A percentile compares a stretch with the other conserved stretches of the same genome.
These are phyloP conservation scores for Epichloe elymi DNA, from an alignment of 2,329 filamentous ascomycete genomes.

Conservation along the genomic window DNA sequence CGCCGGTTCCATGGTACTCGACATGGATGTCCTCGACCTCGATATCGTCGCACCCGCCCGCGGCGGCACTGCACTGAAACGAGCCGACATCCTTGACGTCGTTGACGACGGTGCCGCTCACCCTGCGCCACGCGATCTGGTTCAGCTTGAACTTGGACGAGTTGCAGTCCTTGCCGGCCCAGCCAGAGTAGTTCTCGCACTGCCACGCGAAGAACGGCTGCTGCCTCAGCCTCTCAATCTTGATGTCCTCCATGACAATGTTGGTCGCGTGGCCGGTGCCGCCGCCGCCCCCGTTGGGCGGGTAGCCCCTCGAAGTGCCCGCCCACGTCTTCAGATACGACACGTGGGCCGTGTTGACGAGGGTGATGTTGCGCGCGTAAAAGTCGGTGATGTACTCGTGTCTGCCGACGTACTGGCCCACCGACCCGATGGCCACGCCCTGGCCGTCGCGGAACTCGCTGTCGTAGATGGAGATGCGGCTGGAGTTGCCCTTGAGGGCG, in stretches of 20 bases:
- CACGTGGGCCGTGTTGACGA: slow-evolving; percentile 31
- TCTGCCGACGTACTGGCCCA: slow-evolving; percentile 37
- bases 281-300: slow-evolving; percentile 45
- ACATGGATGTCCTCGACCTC: slow-evolving; percentile 14
- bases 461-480: slow-evolving; percentile 37
- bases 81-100: slow-evolving; percentile 13
- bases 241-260: slow-evolving; percentile 20
- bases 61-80: slow-evolving; percentile 19
- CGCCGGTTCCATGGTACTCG: slow-evolving; percentile 6
- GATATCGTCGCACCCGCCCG: slow-evolving; percentile 19
- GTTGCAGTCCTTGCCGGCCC: slow-evolving; percentile 21
- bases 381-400: slow-evolving; percentile 38
- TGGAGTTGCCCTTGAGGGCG: slow-evolving; percentile 41
- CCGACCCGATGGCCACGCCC: slow-evolving; percentile 43
- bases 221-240: slow-evolving; percentile 13
- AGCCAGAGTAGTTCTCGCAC: slow-evolving; percentile 23
- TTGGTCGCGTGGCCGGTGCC: slow-evolving; percentile 30
- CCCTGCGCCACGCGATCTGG: slow-evolving; percentile 14
- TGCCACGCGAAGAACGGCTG: slow-evolving; percentile 22
- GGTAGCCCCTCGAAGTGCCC: slow-evolving; percentile 33
- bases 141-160: slow-evolving; percentile 19
- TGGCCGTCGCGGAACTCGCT: slow-evolving; percentile 34
- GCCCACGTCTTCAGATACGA: slow-evolving; percentile 49
- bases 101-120: slow-evolving; percentile 16
- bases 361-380: slow-evolving; percentile 31